phyloP scores from a whole-genome alignment of 129 eudicot genomes.

The Flaveria brownii region DNA sequence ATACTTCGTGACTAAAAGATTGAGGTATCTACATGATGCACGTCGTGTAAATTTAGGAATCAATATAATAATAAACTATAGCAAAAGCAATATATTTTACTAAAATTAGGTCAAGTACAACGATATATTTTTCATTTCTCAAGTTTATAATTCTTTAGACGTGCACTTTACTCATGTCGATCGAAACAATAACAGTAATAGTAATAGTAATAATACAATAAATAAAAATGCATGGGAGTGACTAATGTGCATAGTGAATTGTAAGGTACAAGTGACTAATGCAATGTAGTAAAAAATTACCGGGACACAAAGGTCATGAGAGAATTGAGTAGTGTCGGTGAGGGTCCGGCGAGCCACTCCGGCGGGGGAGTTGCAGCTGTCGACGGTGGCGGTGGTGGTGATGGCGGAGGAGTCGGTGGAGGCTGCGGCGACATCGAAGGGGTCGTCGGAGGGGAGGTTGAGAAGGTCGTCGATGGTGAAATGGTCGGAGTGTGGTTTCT shows the following conservation, averaged over 20 bases:
- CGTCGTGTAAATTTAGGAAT: too few relatives aligned
- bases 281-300: conserved; percentile 27
- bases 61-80: not conserved
- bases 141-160: not conserved
- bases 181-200: not conserved
- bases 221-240: not conserved
- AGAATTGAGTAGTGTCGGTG: conserved; percentile 46
- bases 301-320: conserved; percentile 76
- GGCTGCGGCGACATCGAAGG: conserved; percentile 23
- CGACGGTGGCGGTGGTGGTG: conserved; percentile 49
- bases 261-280: too few relatives aligned
- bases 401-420: conserved; percentile 43
- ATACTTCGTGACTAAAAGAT: too few relatives aligned
- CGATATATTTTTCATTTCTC: not conserved
- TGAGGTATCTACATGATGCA: too few relatives aligned
- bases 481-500: conserved; percentile 54
- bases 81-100: not conserved
- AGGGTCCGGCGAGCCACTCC: conserved; percentile 46
- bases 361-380: conserved; percentile 59
- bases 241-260: not conserved
- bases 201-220: not conserved
- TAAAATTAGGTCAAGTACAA: not conserved
- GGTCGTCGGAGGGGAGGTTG: conserved; percentile 60
- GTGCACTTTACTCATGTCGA: not conserved
- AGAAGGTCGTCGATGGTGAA: conserved; percentile 81